A percentile compares a stretch with the other conserved stretches of the same genome.
Evolutionary conservation across 2,329 filamentous ascomycete genomes (phyloP).

Genomic region (Phialocephala subalpina): DNA sequence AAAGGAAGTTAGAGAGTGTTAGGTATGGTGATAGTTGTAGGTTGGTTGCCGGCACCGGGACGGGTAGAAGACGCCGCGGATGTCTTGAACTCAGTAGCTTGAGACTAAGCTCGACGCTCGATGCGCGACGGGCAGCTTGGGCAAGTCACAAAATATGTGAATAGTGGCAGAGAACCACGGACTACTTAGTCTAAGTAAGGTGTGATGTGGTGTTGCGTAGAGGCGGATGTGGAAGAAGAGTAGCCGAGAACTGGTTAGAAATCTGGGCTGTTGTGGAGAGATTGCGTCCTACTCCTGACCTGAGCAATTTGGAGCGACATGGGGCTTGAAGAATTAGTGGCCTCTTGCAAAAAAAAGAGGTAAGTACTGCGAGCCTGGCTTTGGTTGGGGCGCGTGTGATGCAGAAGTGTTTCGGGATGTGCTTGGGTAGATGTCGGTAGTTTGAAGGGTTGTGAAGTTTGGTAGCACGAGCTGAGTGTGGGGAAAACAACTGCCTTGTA

Average conservation of each 20-base stretch:
- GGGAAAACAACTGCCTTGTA: neutral
- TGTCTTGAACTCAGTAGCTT: neutral
- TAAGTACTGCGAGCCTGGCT: neutral
- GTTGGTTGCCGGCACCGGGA: neutral
- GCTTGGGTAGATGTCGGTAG: conserved; percentile 3
- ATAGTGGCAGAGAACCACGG: neutral
- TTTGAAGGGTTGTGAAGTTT: neutral
- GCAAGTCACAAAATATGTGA: too few relatives aligned
- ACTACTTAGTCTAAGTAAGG: neutral
- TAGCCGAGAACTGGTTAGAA: conserved; percentile 2
- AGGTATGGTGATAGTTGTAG: neutral
- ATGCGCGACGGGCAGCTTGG: neutral
- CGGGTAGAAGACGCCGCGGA: neutral
- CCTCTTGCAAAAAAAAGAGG: neutral
- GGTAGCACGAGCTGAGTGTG: neutral
- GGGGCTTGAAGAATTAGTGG: conserved; percentile 1
- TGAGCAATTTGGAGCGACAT: neutral
- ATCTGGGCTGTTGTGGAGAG: neutral
- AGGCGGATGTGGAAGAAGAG: neutral
- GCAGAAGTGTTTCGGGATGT: neutral
- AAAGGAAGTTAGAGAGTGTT: neutral
- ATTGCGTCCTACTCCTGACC: too few relatives aligned
- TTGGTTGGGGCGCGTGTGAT: neutral
- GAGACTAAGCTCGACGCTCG: neutral
- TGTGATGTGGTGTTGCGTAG: too few relatives aligned